phyloP scores from a whole-genome alignment of 495 filamentous ascomycete genomes.

The Podospora bellae-mahoneyi region DNA sequence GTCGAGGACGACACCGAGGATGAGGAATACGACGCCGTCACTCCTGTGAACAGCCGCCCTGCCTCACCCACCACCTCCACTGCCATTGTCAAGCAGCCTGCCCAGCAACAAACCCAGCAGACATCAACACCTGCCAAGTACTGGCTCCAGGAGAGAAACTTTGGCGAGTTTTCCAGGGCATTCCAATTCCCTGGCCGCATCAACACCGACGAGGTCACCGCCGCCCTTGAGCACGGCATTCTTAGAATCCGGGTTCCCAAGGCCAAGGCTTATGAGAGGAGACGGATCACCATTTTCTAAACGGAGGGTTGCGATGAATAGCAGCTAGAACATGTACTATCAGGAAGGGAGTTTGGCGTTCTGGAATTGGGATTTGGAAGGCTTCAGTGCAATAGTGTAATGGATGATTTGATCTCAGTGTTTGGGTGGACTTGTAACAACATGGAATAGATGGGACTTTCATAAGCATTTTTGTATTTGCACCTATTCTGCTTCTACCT shows the following conservation, averaged over 20 bases:
- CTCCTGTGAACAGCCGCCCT: not conserved
- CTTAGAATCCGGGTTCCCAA: not conserved
- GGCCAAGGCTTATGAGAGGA: not conserved
- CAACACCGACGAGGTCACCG: not conserved
- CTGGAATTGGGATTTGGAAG: not conserved
- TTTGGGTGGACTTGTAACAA: too few relatives aligned
- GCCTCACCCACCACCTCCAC: not conserved
- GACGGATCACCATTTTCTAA: not conserved
- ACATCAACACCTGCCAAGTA: not conserved
- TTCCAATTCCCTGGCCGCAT: not conserved
- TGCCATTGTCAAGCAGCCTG: not conserved
- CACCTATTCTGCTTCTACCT: too few relatives aligned
- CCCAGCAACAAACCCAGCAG: not conserved
- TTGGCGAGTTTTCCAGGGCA: not conserved
- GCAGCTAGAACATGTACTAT: not conserved
- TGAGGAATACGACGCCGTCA: not conserved
- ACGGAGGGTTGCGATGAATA: not conserved
- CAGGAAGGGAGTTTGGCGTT: not conserved
- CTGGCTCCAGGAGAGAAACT: not conserved
- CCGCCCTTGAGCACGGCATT: not conserved
- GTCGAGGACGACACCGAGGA: not conserved
- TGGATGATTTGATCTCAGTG: too few relatives aligned
- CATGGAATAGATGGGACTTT: too few relatives aligned
- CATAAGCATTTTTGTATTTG: too few relatives aligned
- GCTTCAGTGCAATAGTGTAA: too few relatives aligned